Evolutionary conservation across 305 asterid species (phyloP), one percentile per base, ranked within the genome.

Genomic region (Plantago coronopus): DNA sequence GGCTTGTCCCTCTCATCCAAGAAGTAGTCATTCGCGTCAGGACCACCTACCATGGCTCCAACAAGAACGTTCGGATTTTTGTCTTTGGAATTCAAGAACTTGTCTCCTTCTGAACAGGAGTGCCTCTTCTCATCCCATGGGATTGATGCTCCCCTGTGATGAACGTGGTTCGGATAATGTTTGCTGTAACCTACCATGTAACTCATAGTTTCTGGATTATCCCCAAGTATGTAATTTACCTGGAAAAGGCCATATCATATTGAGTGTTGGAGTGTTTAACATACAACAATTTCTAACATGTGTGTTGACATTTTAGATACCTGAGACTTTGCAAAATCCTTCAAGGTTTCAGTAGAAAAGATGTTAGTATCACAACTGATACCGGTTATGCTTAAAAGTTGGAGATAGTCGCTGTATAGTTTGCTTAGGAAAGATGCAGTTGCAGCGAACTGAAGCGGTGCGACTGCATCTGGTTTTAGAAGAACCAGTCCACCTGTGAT

Each of bases 41-140:
- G 90, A 27, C 87, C 88, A 43, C 72, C 78, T 5, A 83, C 90
- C 83, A 83, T 83, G 21, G 90, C 88, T 61, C 90, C 86, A 10
- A 57, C 20, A 10, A 83, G 63, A 31, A 54, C 67, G 54, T 79
- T 80, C 17, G 81, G 90, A 59, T 83, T 83, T 19, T 31, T 45
- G 21, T 57, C 44, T 20, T 48, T n/a, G 14, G 78, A 76, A 5
- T 70, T 17, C 50, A 78, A 53, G 71, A 74, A 82, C 27, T 49
- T 40, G 40, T 61, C 49, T 29, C 90, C 94, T 63, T 81, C 80
- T 45, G 59, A n/a, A 49, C 86, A 85, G 0, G 76, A 37, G 68
- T 64, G 64, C 66, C 21, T 22, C 47, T 63, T 61, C 1, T 72
- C 63, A 42, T 75, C 83, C 78, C 73, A 72, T 12, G 83, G 88